Percentiles rank a stretch among this genome's conserved stretches.
Conservation (phyloP, 1,284 basidiomycete species). For the Caloboletus inedulis region DNA sequence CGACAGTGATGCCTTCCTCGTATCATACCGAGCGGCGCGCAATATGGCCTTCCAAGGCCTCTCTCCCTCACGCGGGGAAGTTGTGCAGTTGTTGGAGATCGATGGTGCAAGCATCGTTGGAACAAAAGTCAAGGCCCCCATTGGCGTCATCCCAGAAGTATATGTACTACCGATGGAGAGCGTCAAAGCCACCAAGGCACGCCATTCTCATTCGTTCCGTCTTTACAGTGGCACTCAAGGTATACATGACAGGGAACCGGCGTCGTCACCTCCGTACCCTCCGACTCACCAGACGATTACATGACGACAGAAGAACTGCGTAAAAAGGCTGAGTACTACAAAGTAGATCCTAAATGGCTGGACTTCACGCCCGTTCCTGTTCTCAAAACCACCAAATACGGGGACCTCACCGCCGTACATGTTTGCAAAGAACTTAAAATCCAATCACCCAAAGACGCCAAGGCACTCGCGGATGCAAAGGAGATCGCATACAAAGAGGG, state of each 20-base stretch:
- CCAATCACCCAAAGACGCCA: constrained; percentile 91
- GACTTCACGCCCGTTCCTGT: constrained; percentile 87
- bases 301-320: constrained; percentile 88
- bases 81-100: constrained; percentile 72
- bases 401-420: constrained; percentile 87
- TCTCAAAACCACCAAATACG: constrained; percentile 85
- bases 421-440: constrained; percentile 92
- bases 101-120: constrained; percentile 83
- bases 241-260: constrained; percentile 74
- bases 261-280: constrained; percentile 97
- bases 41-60: constrained; percentile 98
- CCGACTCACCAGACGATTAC: constrained; percentile 98
- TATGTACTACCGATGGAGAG: constrained; percentile 98
- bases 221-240: not conserved
- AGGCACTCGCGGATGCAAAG: constrained; percentile 94
- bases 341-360: constrained; percentile 90
- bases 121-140: constrained; percentile 88
- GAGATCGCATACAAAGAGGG: constrained; percentile 99
- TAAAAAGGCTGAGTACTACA: constrained; percentile 98
- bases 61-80: constrained; percentile 65
- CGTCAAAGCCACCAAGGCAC: constrained; percentile 87
- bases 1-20: constrained; percentile 85
- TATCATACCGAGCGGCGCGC: constrained; percentile 87
- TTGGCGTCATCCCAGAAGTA: constrained; percentile 80
- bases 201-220: not conserved